Evolutionary conservation across 495 filamentous ascomycete species (phyloP).

Genomic region (Penicillium pulvis): DNA sequence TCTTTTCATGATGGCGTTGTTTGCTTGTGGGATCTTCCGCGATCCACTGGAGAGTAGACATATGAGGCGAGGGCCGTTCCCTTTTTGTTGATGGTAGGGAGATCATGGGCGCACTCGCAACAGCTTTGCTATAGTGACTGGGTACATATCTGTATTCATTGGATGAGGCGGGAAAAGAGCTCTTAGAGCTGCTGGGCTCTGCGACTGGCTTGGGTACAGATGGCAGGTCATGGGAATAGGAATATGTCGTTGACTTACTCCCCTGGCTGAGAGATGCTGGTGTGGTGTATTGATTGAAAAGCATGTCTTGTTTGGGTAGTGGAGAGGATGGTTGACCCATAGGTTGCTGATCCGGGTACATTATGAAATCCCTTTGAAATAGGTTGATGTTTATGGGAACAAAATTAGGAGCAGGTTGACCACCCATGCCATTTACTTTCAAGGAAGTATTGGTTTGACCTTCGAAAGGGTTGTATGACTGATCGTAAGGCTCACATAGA

Average conservation of each 20-base stretch:
- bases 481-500: background rate
- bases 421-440: background rate
- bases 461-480: background rate
- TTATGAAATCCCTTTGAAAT: background rate
- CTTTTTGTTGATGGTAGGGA: background rate
- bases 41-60: background rate
- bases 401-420: background rate
- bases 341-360: background rate
- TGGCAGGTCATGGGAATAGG: background rate
- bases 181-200: background rate
- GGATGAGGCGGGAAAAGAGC: background rate
- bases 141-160: background rate
- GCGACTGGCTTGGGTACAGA: background rate
- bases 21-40: background rate
- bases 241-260: background rate
- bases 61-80: background rate
- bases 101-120: background rate
- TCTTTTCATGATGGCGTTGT: background rate
- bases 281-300: background rate
- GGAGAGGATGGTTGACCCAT: background rate
- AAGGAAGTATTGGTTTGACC: background rate
- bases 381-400: background rate
- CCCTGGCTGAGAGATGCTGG: background rate
- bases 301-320: background rate
- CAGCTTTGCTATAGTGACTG: background rate